Conservation (phyloP, 2,329 filamentous ascomycete species). For the Trichoderma simmonsii region DNA sequence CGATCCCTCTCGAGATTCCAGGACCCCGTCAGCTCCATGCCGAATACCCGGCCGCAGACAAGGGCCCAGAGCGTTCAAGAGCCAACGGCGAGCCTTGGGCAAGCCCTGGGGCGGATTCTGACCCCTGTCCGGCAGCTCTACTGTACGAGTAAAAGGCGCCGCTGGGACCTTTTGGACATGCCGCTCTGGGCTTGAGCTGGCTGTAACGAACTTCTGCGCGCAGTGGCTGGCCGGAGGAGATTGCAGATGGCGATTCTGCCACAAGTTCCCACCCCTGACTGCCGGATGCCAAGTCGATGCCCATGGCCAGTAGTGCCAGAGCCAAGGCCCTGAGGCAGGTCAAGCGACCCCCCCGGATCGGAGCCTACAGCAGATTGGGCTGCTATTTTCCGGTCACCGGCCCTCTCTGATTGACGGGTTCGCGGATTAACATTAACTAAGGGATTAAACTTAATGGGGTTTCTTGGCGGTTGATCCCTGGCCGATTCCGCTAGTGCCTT, state of each 20-base stretch:
- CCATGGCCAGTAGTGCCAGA: not conserved
- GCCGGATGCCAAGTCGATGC: slow-evolving; percentile 10
- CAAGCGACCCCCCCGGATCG: not conserved
- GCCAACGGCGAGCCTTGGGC: not conserved
- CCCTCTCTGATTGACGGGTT: slow-evolving; percentile 5
- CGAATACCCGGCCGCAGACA: slow-evolving; percentile 1
- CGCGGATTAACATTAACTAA: slow-evolving; percentile 6
- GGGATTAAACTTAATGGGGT: not conserved
- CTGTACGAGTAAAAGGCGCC: not conserved
- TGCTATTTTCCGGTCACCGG: not conserved
- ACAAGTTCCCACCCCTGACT: slow-evolving; percentile 11
- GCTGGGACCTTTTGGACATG: slow-evolving; percentile 3
- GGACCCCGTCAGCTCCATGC: slow-evolving; percentile 3
- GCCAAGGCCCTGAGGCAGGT: not conserved
- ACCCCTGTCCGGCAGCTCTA: not conserved
- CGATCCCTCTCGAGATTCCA: not conserved
- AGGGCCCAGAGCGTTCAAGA: not conserved
- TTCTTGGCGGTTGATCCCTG: slow-evolving; percentile 2
- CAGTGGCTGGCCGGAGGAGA: not conserved
- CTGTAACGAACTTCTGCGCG: slow-evolving; percentile 11
- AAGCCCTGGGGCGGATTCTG: not conserved
- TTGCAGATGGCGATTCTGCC: slow-evolving; percentile 12
- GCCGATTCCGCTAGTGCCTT: not conserved
- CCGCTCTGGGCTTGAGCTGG: slow-evolving; percentile 13
- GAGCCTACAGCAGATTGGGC: not conserved